Evolutionary conservation across 192 early-diverging fungal species (phyloP).

Genomic region (Gaertneriomyces semiglobifer): DNA sequence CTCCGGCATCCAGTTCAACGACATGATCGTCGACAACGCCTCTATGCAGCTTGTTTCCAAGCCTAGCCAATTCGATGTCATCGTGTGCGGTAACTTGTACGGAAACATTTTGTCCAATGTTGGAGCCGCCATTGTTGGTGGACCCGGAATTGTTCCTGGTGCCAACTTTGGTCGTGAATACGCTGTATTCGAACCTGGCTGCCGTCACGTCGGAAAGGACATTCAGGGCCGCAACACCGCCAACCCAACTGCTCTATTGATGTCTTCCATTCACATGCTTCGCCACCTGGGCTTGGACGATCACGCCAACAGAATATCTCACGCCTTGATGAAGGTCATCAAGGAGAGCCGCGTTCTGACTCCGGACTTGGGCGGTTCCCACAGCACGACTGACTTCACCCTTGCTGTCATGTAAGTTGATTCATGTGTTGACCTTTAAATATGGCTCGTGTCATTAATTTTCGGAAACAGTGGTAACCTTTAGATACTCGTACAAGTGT

Average conservation of each 20-base stretch:
- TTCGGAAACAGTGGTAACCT: conserved; percentile 11
- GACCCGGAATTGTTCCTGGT: conserved; percentile 93
- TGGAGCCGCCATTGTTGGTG: conserved; percentile 93
- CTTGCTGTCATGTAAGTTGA: conserved; percentile 66
- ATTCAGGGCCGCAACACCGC: conserved; percentile 92
- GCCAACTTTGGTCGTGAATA: conserved; percentile 97
- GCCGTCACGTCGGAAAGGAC: conserved; percentile 97
- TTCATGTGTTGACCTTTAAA: background rate
- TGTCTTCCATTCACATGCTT: conserved; percentile 93
- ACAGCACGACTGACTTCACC: conserved; percentile 93
- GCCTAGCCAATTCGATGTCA: conserved; percentile 98
- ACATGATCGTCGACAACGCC: conserved; percentile 99
- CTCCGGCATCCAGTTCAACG: conserved; percentile 86
- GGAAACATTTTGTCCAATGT: conserved; percentile 99
- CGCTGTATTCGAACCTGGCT: conserved; percentile 97
- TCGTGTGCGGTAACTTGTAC: conserved; percentile 99
- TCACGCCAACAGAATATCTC: conserved; percentile 87
- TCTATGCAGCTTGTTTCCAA: conserved; percentile 99
- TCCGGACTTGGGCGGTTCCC: conserved; percentile 84
- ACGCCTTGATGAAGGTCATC: conserved; percentile 87
- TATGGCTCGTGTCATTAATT: background rate
- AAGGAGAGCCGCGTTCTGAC: conserved; percentile 70
- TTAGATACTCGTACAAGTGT: background rate
- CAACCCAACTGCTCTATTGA: conserved; percentile 91
- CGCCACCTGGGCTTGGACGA: conserved; percentile 88